Evolutionary conservation across 441 rosid genomes (phyloP), one percentile per base, ranked within the genome.

Genomic region (Adansonia grandidieri): DNA sequence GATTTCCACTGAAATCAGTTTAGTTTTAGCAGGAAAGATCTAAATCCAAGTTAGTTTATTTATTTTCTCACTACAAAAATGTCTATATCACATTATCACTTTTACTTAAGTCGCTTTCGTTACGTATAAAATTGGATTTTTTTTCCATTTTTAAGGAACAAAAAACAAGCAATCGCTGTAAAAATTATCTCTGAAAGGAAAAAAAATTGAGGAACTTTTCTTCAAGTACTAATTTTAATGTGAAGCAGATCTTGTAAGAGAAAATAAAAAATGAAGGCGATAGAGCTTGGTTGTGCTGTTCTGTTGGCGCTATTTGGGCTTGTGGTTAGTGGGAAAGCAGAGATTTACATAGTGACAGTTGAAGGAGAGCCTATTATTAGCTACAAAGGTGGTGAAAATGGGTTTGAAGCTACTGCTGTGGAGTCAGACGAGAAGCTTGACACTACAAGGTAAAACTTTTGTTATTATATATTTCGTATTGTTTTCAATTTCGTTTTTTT

Each of bases 281-380:
- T 61, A 45, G 81, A 83, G 65, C 5, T 83, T 44, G 17, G 60
- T 40, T 82, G 81, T 75, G 54, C 70, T 54, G 19, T 83, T 77
- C 45, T 92, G 17, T 65, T 79, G 79, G 68, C 89, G 82, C 76
- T 91, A 58, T 73, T 83, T 64, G 63, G 85, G 11, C 74, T 88
- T 20, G 58, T 96, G 75, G 54, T 79, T 51, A 32, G 66, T 60
- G 91, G 81, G 75, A 85, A 81, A 65, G 92, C 95, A 4, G 98
- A 96, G 86, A 80, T 93, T 86, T 96, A 91, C 87, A 88, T 96
- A 22, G 98, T 91, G 66, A 93, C 89, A 2, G 79, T 96, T 85
- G 98, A 94, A 77, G 99, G 93, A 80, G 99, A 96, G 82, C 98
- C 99, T 75, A 86, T 93, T 63, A 82, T 93, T 24, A 93, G 97